phyloP scores from a whole-genome alignment of 352 stramenopile species.

The Phytophthora fragariae region DNA sequence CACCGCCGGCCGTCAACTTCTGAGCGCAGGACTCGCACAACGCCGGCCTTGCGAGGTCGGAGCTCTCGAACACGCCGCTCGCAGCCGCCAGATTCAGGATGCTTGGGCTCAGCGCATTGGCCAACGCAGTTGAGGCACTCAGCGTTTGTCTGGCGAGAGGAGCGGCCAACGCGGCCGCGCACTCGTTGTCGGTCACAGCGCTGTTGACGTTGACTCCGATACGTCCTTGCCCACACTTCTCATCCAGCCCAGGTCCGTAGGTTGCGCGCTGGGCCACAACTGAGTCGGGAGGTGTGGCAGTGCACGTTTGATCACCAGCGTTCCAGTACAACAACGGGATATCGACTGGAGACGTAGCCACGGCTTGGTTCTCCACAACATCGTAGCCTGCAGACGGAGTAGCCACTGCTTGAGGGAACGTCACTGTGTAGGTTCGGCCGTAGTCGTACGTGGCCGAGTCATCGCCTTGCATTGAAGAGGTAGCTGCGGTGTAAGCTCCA shows the following conservation, averaged over 20 bases:
- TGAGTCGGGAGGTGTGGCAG: constrained; percentile 21
- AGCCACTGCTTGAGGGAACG: constrained; percentile 59
- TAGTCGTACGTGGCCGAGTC: constrained; percentile 72
- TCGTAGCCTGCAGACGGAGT: constrained; percentile 18
- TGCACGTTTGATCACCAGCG: constrained; percentile 33
- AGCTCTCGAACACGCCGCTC: constrained; percentile 39
- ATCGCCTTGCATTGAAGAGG: constrained; percentile 54
- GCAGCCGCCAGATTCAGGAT: constrained; percentile 60
- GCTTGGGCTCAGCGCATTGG: constrained; percentile 35
- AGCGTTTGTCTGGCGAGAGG: constrained; percentile 63
- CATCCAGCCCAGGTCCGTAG: constrained; percentile 69
- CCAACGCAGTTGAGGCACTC: constrained; percentile 32
- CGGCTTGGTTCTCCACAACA: constrained; percentile 31
- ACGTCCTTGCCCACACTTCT: constrained; percentile 56
- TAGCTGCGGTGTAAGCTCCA: constrained; percentile 38
- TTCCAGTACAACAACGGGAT: constrained; percentile 54
- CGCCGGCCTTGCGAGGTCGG: constrained; percentile 32
- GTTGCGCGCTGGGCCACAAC: constrained; percentile 40
- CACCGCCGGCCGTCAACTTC: constrained; percentile 41
- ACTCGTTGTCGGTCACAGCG: constrained; percentile 58
- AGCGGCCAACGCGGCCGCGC: constrained; percentile 44
- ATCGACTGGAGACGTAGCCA: constrained; percentile 48
- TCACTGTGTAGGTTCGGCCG: constrained; percentile 70
- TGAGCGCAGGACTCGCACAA: constrained; percentile 72
- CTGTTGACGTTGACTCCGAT: constrained; percentile 38